phyloP scores from a whole-genome alignment of 192 early-diverging fungal genomes.

The Umbelopsis vinacea region DNA sequence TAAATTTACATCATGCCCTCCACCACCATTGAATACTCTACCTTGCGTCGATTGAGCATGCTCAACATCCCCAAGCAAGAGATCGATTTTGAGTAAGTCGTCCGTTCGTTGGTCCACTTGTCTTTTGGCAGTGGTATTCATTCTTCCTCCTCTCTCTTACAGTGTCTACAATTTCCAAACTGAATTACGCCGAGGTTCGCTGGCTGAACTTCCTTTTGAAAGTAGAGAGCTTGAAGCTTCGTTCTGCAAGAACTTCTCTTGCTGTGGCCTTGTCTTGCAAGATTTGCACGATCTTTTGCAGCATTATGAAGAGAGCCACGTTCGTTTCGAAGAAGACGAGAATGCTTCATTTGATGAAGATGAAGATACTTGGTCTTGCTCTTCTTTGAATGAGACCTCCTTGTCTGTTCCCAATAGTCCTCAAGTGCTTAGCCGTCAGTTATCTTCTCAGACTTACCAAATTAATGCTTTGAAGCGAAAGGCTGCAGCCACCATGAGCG shows the following conservation, averaged over 20 bases:
- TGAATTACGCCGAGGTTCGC: slow-evolving; percentile 10
- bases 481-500: slow-evolving; percentile 32
- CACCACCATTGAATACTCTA: slow-evolving; percentile 36
- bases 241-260: slow-evolving; percentile 95
- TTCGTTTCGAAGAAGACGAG: slow-evolving; percentile 86
- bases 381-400: slow-evolving; percentile 13
- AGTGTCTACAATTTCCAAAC: slow-evolving; percentile 38
- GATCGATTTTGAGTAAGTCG: slow-evolving; percentile 49
- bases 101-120: no score
- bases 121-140: slow-evolving; percentile 1
- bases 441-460: slow-evolving; percentile 23
- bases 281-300: slow-evolving; percentile 95
- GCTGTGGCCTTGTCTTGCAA: slow-evolving; percentile 88
- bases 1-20: slow-evolving; percentile 34
- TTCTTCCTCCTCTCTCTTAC: neutral
- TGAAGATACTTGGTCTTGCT: slow-evolving; percentile 28
- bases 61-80: slow-evolving; percentile 37
- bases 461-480: slow-evolving; percentile 40
- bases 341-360: slow-evolving; percentile 49
- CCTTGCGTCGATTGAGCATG: slow-evolving; percentile 38
- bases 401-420: slow-evolving; percentile 32
- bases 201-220: slow-evolving; percentile 42
- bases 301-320: slow-evolving; percentile 96
- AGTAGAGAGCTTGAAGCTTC: slow-evolving; percentile 81
- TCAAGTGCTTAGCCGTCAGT: slow-evolving; percentile 21